A percentile compares a stretch with the other conserved stretches of the same genome.
Evolutionary conservation across 2,329 filamentous ascomycete species (phyloP).

Genomic region (Xylariomycetidae sp.): DNA sequence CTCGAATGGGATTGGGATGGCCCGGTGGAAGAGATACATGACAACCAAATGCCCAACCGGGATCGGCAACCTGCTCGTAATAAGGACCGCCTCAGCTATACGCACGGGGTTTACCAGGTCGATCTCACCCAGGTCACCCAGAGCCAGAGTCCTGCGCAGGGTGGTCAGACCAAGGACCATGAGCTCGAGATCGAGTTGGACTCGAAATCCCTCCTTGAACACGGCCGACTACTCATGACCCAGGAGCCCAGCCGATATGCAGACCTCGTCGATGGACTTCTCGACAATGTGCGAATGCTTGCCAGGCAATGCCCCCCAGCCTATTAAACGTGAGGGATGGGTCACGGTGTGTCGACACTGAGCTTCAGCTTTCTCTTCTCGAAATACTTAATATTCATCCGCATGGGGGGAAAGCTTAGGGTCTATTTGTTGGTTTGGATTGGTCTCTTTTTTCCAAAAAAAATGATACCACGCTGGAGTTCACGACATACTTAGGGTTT

Average conservation of each 20-base stretch:
- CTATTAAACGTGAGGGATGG: too few relatives aligned
- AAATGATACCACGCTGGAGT: too few relatives aligned
- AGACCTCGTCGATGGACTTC: slow-evolving; percentile 65
- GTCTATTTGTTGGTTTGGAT: too few relatives aligned
- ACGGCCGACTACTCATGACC: slow-evolving; percentile 53
- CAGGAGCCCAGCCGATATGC: slow-evolving; percentile 56
- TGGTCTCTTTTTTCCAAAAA: too few relatives aligned
- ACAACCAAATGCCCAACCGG: slow-evolving; percentile 30
- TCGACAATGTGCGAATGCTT: slow-evolving; percentile 67
- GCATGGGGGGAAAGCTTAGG: too few relatives aligned
- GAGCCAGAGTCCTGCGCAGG: slow-evolving; percentile 30
- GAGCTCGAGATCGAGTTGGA: slow-evolving; percentile 77
- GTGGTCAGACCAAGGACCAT: slow-evolving; percentile 59
- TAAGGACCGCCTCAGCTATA: slow-evolving; percentile 91
- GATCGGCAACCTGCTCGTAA: slow-evolving; percentile 56
- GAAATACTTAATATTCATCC: too few relatives aligned
- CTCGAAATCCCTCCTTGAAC: slow-evolving; percentile 58
- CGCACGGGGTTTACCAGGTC: slow-evolving; percentile 80
- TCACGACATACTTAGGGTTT: too few relatives aligned
- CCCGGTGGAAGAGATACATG: slow-evolving; percentile 52
- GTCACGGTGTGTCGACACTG: too few relatives aligned
- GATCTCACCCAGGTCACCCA: slow-evolving; percentile 87
- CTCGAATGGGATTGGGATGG: slow-evolving; percentile 87
- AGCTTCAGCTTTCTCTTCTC: too few relatives aligned
- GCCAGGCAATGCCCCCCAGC: slow-evolving; percentile 29